These are phyloP conservation scores for Saturnispora saitoi DNA, from an alignment of 805 yeast genomes.

Conservation along the genomic window DNA sequence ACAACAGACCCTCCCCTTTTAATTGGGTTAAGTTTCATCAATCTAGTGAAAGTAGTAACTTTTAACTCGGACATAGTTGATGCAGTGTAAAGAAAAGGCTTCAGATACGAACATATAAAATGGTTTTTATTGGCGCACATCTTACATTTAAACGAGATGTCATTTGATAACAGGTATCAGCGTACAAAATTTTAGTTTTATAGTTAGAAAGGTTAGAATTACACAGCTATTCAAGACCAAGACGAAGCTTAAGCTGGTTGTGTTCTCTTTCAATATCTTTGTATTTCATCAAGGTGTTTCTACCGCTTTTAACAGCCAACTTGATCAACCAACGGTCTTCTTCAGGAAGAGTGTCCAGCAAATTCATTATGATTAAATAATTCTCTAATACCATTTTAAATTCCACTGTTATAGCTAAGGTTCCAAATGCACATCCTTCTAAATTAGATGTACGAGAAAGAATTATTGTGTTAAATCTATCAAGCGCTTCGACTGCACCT, in stretches of 20 bases:
- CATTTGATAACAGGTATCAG: background rate
- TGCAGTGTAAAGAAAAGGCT: background rate
- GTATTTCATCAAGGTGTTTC: conserved; percentile 13
- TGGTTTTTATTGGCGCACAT: conserved; percentile 2
- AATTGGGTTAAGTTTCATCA: conserved; percentile 4
- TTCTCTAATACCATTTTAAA: conserved; percentile 26
- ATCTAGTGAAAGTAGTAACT: conserved; percentile 2
- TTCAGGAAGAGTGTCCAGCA: conserved; percentile 28
- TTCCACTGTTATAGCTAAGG: conserved; percentile 12
- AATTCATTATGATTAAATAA: conserved; percentile 33
- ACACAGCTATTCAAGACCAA: background rate
- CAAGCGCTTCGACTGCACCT: conserved; percentile 38
- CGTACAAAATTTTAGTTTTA: background rate
- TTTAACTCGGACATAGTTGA: background rate
- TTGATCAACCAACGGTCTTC: conserved; percentile 36
- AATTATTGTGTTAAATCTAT: conserved; percentile 30
- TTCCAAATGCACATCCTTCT: conserved; percentile 2
- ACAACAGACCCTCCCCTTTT: conserved; percentile 40
- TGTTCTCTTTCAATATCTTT: conserved; percentile 20
- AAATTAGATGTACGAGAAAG: background rate
- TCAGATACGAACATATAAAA: background rate
- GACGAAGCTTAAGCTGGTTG: conserved; percentile 6
- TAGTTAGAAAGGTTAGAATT: background rate
- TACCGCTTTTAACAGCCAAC: conserved; percentile 9
- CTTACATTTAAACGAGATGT: background rate